These are phyloP conservation scores for Simplicillium aogashimaense DNA, from an alignment of 2,329 filamentous ascomycete genomes.

Conservation along the genomic window DNA sequence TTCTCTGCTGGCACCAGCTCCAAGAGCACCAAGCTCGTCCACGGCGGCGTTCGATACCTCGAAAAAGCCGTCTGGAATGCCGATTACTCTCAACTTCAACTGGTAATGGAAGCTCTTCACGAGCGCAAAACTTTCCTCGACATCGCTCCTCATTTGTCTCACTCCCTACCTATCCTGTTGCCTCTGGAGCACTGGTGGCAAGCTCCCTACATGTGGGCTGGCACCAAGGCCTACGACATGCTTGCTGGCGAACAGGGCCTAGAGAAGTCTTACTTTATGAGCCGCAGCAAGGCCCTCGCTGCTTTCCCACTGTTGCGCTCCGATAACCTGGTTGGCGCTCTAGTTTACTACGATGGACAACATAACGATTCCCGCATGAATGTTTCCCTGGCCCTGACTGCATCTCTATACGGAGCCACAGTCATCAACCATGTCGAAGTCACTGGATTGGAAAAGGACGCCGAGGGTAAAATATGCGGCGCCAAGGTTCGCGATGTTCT, in stretches of 20 bases:
- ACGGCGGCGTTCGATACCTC: conserved; percentile 75
- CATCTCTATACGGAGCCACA: conserved; percentile 69
- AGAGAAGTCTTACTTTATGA: conserved; percentile 74
- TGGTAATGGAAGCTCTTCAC: conserved; percentile 72
- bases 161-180: conserved; percentile 75
- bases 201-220: conserved; percentile 62
- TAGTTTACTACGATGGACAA: conserved; percentile 81
- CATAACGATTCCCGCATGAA: conserved; percentile 88
- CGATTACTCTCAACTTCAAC: conserved; percentile 72
- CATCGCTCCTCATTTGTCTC: conserved; percentile 72
- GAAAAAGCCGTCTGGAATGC: conserved; percentile 82
- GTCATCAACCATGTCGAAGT: conserved; percentile 77
- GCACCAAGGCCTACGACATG: conserved; percentile 71
- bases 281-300: conserved; percentile 65
- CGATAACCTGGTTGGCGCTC: conserved; percentile 62
- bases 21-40: conserved; percentile 81
- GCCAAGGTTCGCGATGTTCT: conserved; percentile 47
- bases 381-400: conserved; percentile 71
- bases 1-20: conserved; percentile 75
- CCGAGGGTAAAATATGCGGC: conserved; percentile 57
- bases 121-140: conserved; percentile 78
- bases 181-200: conserved; percentile 78
- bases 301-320: conserved; percentile 71
- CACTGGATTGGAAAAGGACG: conserved; percentile 62
- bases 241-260: conserved; percentile 74